Conservation (phyloP, 305 asterid species). For the Fraxinus velutina region DNA sequence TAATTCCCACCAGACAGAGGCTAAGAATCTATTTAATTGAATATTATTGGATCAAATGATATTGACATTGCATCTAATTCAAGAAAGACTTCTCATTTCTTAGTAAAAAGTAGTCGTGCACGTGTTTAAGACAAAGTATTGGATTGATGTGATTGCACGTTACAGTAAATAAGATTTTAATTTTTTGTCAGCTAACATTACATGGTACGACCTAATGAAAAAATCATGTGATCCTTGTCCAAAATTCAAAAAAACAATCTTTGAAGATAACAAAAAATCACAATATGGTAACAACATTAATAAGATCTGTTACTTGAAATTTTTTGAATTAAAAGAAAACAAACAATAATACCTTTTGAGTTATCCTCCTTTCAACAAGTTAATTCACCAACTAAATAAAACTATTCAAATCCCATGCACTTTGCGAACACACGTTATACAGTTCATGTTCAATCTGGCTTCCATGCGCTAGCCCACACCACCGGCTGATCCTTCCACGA, state of each 20-base stretch:
- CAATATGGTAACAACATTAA: slow-evolving; percentile 32
- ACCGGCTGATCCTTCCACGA: slow-evolving; percentile 94
- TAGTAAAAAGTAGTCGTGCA: neutral
- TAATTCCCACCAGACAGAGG: too few relatives aligned
- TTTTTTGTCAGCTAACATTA: neutral
- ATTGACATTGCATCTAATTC: neutral
- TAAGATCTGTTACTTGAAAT: slow-evolving; percentile 37
- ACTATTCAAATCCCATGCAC: slow-evolving; percentile 28
- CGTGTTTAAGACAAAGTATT: neutral
- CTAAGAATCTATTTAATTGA: too few relatives aligned
- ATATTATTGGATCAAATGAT: neutral
- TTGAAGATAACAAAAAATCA: neutral
- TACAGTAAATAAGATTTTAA: neutral
- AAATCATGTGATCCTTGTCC: neutral
- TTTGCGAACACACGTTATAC: slow-evolving; percentile 38
- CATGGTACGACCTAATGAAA: neutral
- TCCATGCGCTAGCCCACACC: slow-evolving; percentile 99
- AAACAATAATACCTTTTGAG: slow-evolving; percentile 27
- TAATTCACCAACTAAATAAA: slow-evolving; percentile 25
- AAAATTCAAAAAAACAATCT: neutral
- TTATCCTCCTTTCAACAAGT: slow-evolving; percentile 21
- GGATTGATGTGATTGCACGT: neutral
- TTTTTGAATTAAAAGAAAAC: slow-evolving; percentile 23
- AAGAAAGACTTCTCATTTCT: neutral
- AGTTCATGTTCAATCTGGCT: slow-evolving; percentile 40